These are phyloP conservation scores for Tremella yokohamensis DNA, from an alignment of 768 basidiomycete genomes.

Conservation along the genomic window DNA sequence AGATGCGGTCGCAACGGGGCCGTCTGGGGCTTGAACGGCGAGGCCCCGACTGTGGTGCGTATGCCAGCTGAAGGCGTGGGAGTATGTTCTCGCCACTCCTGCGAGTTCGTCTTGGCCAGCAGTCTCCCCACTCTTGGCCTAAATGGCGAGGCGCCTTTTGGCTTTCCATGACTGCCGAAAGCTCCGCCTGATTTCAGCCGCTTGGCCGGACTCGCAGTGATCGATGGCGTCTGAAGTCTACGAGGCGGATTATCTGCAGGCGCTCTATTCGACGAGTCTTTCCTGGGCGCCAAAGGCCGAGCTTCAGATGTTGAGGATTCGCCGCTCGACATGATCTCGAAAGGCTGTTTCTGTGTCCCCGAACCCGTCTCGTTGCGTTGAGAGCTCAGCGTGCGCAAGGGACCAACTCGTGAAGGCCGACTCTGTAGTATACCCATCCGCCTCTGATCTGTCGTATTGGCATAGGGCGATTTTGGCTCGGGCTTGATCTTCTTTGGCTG, in stretches of 20 bases:
- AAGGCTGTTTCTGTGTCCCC: background rate
- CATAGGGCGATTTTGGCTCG: background rate
- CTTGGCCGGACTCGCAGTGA: background rate
- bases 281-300: background rate
- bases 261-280: background rate
- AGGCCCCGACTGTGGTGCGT: background rate
- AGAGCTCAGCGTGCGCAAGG: background rate
- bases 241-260: background rate
- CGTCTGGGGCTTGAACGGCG: background rate
- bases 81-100: background rate
- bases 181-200: background rate
- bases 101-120: background rate
- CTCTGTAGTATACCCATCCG: background rate
- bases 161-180: constrained; percentile 4
- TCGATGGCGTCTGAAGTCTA: background rate
- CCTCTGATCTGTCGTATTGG: background rate
- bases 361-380: no score
- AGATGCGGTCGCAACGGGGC: background rate
- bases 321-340: constrained; percentile 2
- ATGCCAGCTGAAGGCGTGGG: no score
- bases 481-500: background rate
- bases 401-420: background rate
- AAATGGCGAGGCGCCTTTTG: background rate
- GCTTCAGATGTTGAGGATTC: background rate
- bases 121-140: background rate